Evolutionary conservation across 1,139 yeast genomes (phyloP), one percentile per base, ranked within the genome.

Genomic region (Geotrichum europaeum): DNA sequence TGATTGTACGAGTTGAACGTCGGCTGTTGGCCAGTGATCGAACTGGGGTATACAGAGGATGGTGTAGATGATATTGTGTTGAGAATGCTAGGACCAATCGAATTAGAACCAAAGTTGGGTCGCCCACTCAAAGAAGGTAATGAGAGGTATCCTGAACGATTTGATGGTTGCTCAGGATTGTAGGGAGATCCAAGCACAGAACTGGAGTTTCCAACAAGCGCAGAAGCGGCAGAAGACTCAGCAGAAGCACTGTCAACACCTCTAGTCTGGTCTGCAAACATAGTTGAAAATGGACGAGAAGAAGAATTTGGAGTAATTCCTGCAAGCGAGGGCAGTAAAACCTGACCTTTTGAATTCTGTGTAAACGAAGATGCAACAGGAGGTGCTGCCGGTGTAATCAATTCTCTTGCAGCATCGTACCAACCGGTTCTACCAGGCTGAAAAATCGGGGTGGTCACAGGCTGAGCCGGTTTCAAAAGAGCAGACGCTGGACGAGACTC

Each of bases 1-100:
- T 53, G 56, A 18, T 59, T 50, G 30, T 60, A 57, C 49, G 53
- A 56, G 24, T 56, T 58, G 51, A 57, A 61, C 22, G 58, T 40
- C 32, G 62, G 53, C 28, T 55, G 54, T 10, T 40, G 47, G n/a
- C 57, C 15, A 15, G 60, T 49, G 34, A 49, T 56, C 25, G 62
- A 49, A 20, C 53, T 36, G 43, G 54, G 52, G 51, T 52, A 40
- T 54, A 53, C 34, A 36, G 60, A 4, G 34, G 57, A 4, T 56
- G 54, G 34, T 20, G 53, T 15, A 49, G 24, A 18, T 30, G 50
- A 25, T 34, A 40, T 40, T 1, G 18, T 28, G 24, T 18, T 25
- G 40, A 15, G 20, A 15, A 28, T 28, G 25, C 6, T 25, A 18
- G n/a, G 30, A 25, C 24, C 34, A 28, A 4, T 50, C 4, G 53